Conservation (phyloP, 306 rosid genomes). For the Acacia melanoxylon region DNA sequence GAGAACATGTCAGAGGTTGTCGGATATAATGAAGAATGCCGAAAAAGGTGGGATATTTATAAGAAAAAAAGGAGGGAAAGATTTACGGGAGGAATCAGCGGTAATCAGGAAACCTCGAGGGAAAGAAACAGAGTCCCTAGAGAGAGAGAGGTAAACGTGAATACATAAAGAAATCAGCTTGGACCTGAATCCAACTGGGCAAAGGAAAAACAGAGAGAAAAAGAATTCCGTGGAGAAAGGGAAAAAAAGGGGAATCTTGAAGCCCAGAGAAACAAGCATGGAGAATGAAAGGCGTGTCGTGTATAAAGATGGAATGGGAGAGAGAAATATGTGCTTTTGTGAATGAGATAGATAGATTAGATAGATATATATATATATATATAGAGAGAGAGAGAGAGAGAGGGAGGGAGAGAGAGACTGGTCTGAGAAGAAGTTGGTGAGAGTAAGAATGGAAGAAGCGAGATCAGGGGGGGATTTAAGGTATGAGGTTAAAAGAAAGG, state of each 20-base stretch:
- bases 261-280: neutral
- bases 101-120: slow-evolving; percentile 42
- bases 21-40: neutral
- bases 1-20: slow-evolving; percentile 45
- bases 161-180: neutral
- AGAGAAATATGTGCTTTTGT: neutral
- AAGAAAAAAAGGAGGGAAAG: neutral
- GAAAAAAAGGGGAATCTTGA: slow-evolving; percentile 13
- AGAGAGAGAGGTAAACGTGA: neutral
- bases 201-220: neutral
- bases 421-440: neutral
- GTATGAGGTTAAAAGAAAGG: no score
- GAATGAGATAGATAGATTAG: neutral
- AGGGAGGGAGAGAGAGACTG: neutral
- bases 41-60: slow-evolving; percentile 22
- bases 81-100: slow-evolving; percentile 51
- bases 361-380: no score
- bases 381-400: no score
- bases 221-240: neutral
- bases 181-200: neutral
- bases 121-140: slow-evolving; percentile 42
- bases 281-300: no score
- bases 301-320: neutral
- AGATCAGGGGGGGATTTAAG: neutral
- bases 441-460: neutral